phyloP scores from a whole-genome alignment of 2,329 filamentous ascomycete genomes.

The Colletotrichum falcatum region DNA sequence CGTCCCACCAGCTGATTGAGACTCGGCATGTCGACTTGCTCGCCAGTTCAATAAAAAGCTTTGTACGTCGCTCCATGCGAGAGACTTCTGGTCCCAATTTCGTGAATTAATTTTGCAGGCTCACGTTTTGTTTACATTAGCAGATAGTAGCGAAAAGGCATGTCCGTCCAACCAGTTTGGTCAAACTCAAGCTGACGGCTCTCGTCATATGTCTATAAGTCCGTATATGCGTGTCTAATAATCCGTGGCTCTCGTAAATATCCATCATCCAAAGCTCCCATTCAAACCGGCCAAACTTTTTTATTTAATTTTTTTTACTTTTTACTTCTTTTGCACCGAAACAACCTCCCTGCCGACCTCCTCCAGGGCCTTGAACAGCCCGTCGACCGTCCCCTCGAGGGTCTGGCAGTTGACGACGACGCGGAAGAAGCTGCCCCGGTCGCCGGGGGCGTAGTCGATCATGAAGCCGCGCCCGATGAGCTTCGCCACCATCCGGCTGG shows the following conservation, averaged over 20 bases:
- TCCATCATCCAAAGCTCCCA: neutral
- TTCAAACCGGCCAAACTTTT: no score
- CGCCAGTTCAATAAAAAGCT: neutral
- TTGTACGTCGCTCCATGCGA: neutral
- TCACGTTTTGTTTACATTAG: neutral
- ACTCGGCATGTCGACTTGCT: neutral
- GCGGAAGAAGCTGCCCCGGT: conserved; percentile 68
- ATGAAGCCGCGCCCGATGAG: conserved; percentile 67
- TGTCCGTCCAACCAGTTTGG: neutral
- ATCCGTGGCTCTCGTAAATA: neutral
- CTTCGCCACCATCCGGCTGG: conserved; percentile 60
- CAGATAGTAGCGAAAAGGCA: neutral
- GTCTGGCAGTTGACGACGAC: conserved; percentile 71
- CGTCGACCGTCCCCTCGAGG: conserved; percentile 61
- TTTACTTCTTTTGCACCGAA: no score
- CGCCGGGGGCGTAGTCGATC: conserved; percentile 71
- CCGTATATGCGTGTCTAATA: neutral
- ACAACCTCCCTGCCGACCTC: conserved; percentile 54
- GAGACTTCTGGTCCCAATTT: neutral
- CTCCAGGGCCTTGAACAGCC: conserved; percentile 66
- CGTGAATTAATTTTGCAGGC: neutral
- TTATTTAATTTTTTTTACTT: no score
- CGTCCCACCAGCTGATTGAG: neutral
- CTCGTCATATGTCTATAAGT: neutral
- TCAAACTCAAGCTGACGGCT: no score